These are phyloP conservation scores for Galerina marginata DNA, from an alignment of 768 basidiomycete genomes.

Conservation along the genomic window DNA sequence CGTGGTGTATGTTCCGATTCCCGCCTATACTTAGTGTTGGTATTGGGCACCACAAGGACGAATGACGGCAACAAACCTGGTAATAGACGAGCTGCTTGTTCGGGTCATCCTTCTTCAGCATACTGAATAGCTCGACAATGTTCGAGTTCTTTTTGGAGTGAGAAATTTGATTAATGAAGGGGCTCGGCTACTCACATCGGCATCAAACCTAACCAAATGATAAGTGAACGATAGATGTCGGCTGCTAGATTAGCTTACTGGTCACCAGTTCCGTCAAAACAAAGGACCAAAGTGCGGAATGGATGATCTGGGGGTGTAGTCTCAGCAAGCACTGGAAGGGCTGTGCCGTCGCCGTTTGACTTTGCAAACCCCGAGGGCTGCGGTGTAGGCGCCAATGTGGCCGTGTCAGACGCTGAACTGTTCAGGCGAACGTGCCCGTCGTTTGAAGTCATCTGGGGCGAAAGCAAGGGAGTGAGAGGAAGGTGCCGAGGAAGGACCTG, in stretches of 20 bases:
- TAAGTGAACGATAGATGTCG: not conserved
- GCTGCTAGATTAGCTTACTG: constrained; percentile 31
- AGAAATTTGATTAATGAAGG: not conserved
- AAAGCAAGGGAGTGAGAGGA: not conserved
- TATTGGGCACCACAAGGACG: too few species aligned
- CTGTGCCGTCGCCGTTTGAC: not conserved
- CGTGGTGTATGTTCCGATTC: constrained; percentile 57
- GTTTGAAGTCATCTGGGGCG: not conserved
- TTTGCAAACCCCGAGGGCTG: constrained; percentile 6
- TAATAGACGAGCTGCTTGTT: constrained; percentile 60
- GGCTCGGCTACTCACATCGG: constrained; percentile 34
- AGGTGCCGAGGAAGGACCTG: not conserved
- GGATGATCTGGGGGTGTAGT: constrained; percentile 35
- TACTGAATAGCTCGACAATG: constrained; percentile 52
- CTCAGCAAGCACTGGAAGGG: not conserved
- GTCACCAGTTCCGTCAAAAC: constrained; percentile 70
- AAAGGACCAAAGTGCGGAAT: constrained; percentile 61
- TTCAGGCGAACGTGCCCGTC: not conserved
- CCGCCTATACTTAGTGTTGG: constrained; percentile 39
- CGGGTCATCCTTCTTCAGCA: constrained; percentile 58
- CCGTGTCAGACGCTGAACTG: constrained; percentile 2
- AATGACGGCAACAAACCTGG: constrained; percentile 39
- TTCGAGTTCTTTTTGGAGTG: constrained; percentile 46
- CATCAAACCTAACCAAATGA: constrained; percentile 36
- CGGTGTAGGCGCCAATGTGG: constrained; percentile 5